phyloP scores from a whole-genome alignment of 139 green algal species.

The Volvox africanus region DNA sequence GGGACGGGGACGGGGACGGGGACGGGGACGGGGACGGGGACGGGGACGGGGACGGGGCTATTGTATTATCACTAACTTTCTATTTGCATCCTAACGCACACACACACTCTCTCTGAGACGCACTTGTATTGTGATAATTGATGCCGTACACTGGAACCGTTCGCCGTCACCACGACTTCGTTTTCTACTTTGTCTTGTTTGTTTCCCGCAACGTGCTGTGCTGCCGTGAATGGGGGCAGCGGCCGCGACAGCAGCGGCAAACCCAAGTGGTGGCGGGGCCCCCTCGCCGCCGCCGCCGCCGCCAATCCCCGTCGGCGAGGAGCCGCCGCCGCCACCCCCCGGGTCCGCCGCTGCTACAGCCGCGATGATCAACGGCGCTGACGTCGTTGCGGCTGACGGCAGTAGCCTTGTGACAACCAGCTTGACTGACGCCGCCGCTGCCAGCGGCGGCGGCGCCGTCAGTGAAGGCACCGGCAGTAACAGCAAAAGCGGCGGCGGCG shows the following conservation, averaged over 20 bases:
- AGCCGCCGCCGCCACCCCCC: constrained; percentile 14
- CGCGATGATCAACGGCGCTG: not conserved
- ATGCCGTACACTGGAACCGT: no score
- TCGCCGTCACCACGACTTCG: no score
- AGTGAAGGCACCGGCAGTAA: not conserved
- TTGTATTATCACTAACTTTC: no score
- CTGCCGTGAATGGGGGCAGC: not conserved
- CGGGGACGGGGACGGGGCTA: no score
- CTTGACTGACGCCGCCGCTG: not conserved
- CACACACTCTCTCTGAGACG: no score
- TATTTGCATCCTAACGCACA: no score
- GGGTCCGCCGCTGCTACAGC: constrained; percentile 23
- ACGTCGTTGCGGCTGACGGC: not conserved
- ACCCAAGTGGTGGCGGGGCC: not conserved
- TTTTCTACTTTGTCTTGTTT: no score
- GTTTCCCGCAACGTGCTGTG: no score
- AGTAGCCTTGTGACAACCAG: not conserved
- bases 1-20: no score
- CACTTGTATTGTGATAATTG: no score
- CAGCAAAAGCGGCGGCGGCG: not conserved
- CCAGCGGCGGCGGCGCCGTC: not conserved
- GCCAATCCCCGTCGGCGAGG: not conserved
- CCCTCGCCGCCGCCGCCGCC: not conserved
- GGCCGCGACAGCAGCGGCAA: not conserved
- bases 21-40: no score